Base-by-base conservation (phyloP, 2,329 filamentous ascomycete genomes). In the Fusarium succisae region DNA sequence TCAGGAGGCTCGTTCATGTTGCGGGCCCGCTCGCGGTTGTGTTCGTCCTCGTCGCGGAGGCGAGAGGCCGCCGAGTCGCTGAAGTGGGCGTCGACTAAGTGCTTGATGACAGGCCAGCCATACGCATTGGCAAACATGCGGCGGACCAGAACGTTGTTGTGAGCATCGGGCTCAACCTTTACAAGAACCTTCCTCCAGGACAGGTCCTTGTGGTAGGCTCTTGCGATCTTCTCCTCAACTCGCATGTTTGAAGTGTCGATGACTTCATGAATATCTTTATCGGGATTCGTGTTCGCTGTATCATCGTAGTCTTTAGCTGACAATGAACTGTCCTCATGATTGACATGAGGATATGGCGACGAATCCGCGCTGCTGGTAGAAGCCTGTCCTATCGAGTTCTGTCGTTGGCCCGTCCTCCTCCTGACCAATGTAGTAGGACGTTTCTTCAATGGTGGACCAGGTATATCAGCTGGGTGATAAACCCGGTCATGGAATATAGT, bases 101-200 rank as follows among this genome's bases (percentile, higher is more conserved):
- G 96, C 83, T 98, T 95, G 56, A 98, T 87, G 2, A 99, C 96
- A 1, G 96, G 96, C 96, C 96, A 99, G 5, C 96, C 96, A 78
- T 97, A 97, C 1, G 96, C 96, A 79, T 99, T 99, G 64, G 95
- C 92, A 81, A 99, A 99, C 92, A 95, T 97, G 63, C 96, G 92
- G 22, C 96, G 92, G 30, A 99, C 96, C 69, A 98, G 93, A 75
- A 99, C 97, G 82, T 99, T 99, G 83, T 99, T 99, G 84, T 99
- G 96, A 1, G 96, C 96, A 82, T 99, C 96, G 0, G 96, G 96
- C 80, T 99, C 96, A 6, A 99, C 87, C 61, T 96, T 93, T 20
- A 99, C 96, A 8, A 99, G 89, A 3, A 99, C 96, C 81, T 99
- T 99, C 51, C 96, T 93, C 96, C 96, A 99, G 4, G 94, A 94